A percentile compares a stretch with the other conserved stretches of the same genome.
Conservation (phyloP, 192 early-diverging fungal species). For the Chytriomyces confervae region DNA sequence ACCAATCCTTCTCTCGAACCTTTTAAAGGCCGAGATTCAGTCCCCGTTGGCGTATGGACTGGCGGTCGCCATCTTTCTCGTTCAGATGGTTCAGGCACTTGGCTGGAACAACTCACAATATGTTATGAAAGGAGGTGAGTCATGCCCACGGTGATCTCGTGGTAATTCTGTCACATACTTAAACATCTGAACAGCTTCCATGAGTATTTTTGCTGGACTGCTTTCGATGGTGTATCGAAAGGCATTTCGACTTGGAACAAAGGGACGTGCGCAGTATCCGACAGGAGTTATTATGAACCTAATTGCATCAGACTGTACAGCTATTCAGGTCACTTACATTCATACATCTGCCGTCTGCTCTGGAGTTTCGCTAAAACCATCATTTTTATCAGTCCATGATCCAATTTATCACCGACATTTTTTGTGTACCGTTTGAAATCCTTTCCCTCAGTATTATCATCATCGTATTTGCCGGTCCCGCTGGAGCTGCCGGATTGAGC, state of each 20-base stretch:
- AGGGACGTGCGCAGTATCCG: slow-evolving; percentile 13
- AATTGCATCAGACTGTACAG: slow-evolving; percentile 20
- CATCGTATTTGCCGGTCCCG: slow-evolving; percentile 42
- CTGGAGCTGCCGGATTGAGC: slow-evolving; percentile 56
- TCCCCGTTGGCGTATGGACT: slow-evolving; percentile 8
- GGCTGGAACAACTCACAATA: slow-evolving; percentile 36
- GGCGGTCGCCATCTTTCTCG: slow-evolving; percentile 6
- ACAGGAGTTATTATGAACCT: slow-evolving; percentile 33
- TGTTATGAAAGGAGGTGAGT: slow-evolving; percentile 12
- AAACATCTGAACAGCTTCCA: neutral
- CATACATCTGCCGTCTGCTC: too few relatives aligned
- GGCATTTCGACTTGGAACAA: slow-evolving; percentile 19
- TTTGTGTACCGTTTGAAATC: slow-evolving; percentile 59
- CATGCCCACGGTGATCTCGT: neutral
- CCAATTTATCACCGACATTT: slow-evolving; percentile 11
- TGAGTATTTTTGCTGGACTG: slow-evolving; percentile 19
- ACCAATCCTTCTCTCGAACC: slow-evolving; percentile 5
- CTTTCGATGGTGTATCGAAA: slow-evolving; percentile 25
- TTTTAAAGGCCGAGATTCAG: neutral
- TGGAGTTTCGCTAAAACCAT: too few relatives aligned
- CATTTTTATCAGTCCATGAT: neutral
- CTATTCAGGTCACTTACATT: neutral
- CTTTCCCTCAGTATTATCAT: slow-evolving; percentile 59
- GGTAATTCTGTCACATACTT: neutral
- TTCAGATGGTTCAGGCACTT: slow-evolving; percentile 19